Evolutionary conservation across 495 filamentous ascomycete genomes (phyloP).

Genomic region (Chaetomium tenue): DNA sequence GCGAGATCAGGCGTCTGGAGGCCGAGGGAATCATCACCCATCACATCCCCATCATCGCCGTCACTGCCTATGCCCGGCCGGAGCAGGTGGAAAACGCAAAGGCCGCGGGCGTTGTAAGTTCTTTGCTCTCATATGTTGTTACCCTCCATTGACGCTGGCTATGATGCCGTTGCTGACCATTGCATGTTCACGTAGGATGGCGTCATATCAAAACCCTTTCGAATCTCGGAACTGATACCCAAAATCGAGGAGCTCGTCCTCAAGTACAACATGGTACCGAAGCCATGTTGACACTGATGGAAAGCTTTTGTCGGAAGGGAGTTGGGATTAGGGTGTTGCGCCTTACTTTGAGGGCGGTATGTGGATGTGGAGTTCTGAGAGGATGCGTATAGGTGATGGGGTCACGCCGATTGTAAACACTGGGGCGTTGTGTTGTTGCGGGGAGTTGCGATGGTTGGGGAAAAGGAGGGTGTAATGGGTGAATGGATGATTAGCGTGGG

Average conservation of each 20-base stretch:
- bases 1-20: slow-evolving; percentile 66
- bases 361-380: neutral
- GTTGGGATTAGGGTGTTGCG: no score
- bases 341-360: no score
- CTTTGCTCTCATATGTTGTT: neutral
- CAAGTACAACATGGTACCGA: slow-evolving; percentile 27
- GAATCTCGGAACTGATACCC: slow-evolving; percentile 65
- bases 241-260: slow-evolving; percentile 59
- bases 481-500: neutral
- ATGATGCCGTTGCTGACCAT: slow-evolving; percentile 39
- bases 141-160: slow-evolving; percentile 20
- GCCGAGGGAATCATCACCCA: slow-evolving; percentile 46
- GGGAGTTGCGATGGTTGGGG: neutral
- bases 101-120: slow-evolving; percentile 51
- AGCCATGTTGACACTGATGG: neutral
- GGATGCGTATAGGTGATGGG: neutral
- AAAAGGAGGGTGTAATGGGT: no score
- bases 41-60: slow-evolving; percentile 75
- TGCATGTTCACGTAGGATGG: slow-evolving; percentile 55
- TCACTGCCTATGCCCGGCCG: slow-evolving; percentile 73
- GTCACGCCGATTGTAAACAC: neutral
- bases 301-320: no score
- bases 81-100: slow-evolving; percentile 61
- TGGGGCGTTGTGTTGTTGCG: neutral
- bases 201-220: slow-evolving; percentile 78